Evolutionary conservation across 2,329 filamentous ascomycete genomes (phyloP).

Genomic region (Aureobasidium melanogenum): DNA sequence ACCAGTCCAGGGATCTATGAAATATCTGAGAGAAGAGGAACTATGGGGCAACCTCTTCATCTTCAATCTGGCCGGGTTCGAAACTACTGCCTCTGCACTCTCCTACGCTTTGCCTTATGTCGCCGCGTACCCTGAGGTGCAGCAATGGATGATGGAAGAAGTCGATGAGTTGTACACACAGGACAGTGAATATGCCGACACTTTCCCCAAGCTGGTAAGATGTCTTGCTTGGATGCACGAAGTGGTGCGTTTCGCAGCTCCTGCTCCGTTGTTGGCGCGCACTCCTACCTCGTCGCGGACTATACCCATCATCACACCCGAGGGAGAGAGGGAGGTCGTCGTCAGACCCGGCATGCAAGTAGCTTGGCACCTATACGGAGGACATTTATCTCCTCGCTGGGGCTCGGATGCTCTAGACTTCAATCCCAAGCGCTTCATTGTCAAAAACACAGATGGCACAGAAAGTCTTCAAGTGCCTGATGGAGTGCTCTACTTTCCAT

Average conservation of each 20-base stretch:
- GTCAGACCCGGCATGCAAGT: not conserved
- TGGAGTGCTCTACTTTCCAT: slow-evolving; percentile 33
- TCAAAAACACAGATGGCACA: slow-evolving; percentile 11
- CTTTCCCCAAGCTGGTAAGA: slow-evolving; percentile 34
- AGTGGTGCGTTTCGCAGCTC: slow-evolving; percentile 35
- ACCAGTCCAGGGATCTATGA: not conserved
- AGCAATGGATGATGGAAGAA: slow-evolving; percentile 46
- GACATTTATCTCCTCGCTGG: slow-evolving; percentile 6
- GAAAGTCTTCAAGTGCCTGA: slow-evolving; percentile 21
- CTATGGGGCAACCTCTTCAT: slow-evolving; percentile 39
- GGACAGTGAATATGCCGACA: slow-evolving; percentile 29
- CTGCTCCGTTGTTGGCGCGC: slow-evolving; percentile 31
- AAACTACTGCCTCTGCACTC: slow-evolving; percentile 45
- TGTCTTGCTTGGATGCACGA: slow-evolving; percentile 44
- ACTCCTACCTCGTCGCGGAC: slow-evolving; percentile 23
- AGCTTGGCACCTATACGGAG: not conserved
- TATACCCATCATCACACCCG: not conserved
- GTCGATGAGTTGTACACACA: slow-evolving; percentile 30
- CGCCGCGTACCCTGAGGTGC: not conserved
- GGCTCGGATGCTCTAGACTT: slow-evolving; percentile 29
- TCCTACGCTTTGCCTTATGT: slow-evolving; percentile 28
- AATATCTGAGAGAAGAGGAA: slow-evolving; percentile 29
- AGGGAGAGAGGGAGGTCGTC: slow-evolving; percentile 14
- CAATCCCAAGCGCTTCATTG: slow-evolving; percentile 34
- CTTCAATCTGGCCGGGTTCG: slow-evolving; percentile 39